These are phyloP conservation scores for Penicillium lividum DNA, from an alignment of 495 filamentous ascomycete species.

Conservation along the genomic window DNA sequence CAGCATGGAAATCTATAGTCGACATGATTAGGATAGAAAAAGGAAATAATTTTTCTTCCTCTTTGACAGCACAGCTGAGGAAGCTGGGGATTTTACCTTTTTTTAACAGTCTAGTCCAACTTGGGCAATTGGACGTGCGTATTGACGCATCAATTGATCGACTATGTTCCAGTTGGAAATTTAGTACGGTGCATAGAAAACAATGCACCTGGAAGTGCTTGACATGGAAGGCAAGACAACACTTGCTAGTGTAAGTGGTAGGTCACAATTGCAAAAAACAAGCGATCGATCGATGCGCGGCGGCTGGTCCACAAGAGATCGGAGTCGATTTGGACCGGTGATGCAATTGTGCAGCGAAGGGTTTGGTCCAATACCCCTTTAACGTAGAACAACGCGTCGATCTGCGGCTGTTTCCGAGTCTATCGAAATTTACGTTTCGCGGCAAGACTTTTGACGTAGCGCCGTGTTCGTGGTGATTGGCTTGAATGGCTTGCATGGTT, in stretches of 20 bases:
- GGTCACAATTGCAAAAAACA: constrained; percentile 17
- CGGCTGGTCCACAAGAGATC: constrained; percentile 19
- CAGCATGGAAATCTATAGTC: constrained; percentile 18
- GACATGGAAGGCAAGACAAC: constrained; percentile 5
- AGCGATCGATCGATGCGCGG: constrained; percentile 28
- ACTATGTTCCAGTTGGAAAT: constrained; percentile 10
- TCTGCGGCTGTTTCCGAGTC: constrained; percentile 18
- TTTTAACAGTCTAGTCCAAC: constrained; percentile 18
- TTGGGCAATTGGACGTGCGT: constrained; percentile 8
- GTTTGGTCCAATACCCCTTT: constrained; percentile 12
- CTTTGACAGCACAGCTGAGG: neutral
- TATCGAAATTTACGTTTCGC: constrained; percentile 24
- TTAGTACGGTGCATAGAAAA: neutral
- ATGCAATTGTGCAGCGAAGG: constrained; percentile 27
- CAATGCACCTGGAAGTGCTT: constrained; percentile 12
- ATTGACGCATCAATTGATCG: constrained; percentile 29
- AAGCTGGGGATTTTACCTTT: neutral
- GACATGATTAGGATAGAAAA: constrained; percentile 15
- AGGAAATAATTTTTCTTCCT: neutral
- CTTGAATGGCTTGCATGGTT: constrained; percentile 7
- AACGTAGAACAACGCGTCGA: constrained; percentile 20
- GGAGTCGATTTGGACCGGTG: constrained; percentile 15
- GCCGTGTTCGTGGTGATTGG: constrained; percentile 14
- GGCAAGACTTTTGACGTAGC: constrained; percentile 2
- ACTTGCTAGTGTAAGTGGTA: constrained; percentile 9